Conservation (phyloP, 2,329 filamentous ascomycete species). For the Ceratocystis smalleyi region DNA sequence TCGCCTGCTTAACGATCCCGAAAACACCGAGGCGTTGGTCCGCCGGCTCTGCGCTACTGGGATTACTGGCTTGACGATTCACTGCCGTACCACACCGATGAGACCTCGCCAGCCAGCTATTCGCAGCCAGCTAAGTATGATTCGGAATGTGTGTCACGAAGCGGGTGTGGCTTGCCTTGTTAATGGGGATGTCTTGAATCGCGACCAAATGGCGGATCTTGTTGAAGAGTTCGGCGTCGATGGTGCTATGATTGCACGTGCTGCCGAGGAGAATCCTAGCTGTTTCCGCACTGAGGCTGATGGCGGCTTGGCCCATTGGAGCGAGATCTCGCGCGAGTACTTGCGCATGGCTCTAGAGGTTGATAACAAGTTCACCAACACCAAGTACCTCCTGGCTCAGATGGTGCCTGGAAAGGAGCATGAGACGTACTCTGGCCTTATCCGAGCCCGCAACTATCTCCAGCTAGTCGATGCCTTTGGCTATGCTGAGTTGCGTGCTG, state of each 20-base stretch:
- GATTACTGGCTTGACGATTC: constrained; percentile 81
- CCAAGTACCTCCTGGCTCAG: constrained; percentile 76
- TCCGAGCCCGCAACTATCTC: constrained; percentile 52
- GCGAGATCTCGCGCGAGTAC: constrained; percentile 62
- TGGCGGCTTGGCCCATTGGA: constrained; percentile 60
- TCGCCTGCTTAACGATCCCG: constrained; percentile 61
- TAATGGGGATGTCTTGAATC: constrained; percentile 77
- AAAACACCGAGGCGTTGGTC: constrained; percentile 63
- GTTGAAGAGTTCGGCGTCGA: constrained; percentile 71
- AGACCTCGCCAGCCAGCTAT: constrained; percentile 77
- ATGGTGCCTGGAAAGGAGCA: constrained; percentile 65
- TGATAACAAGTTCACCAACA: constrained; percentile 81
- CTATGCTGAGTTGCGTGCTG: constrained; percentile 45
- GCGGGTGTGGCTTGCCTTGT: constrained; percentile 84
- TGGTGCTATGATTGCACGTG: constrained; percentile 91
- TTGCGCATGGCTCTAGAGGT: constrained; percentile 56
- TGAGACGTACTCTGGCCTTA: constrained; percentile 44
- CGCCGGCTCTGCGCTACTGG: constrained; percentile 66
- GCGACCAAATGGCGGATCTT: constrained; percentile 56
- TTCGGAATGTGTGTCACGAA: constrained; percentile 63
- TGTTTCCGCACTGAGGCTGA: constrained; percentile 58
- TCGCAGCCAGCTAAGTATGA: constrained; percentile 69
- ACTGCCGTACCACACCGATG: constrained; percentile 95
- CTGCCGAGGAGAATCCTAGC: constrained; percentile 80
- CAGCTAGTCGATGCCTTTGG: constrained; percentile 51